Evolutionary conservation across 2,329 filamentous ascomycete species (phyloP).

Genomic region (Aspergillus clavatus): DNA sequence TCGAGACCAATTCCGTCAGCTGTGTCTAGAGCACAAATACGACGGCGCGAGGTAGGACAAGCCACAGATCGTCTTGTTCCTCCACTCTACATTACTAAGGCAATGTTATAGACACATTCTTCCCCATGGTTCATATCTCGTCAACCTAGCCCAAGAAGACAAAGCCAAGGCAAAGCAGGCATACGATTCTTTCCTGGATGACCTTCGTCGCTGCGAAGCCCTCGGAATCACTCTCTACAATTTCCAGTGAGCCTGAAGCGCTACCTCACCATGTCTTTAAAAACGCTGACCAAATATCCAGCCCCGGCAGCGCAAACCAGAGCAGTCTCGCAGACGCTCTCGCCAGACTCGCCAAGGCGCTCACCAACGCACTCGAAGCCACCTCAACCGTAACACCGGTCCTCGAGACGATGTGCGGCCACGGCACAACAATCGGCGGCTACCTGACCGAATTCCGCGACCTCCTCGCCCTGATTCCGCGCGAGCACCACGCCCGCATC

Average conservation of each 20-base stretch:
- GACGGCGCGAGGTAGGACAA: conserved; percentile 53
- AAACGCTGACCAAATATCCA: conserved; percentile 18
- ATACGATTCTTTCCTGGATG: conserved; percentile 80
- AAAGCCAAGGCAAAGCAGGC: conserved; percentile 75
- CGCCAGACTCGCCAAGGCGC: conserved; percentile 69
- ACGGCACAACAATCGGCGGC: conserved; percentile 80
- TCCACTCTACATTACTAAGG: conserved; percentile 3
- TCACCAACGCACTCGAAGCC: conserved; percentile 76
- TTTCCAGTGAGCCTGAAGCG: conserved; percentile 59
- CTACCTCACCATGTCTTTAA: background rate
- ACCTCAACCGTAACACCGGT: conserved; percentile 74
- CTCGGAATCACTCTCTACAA: conserved; percentile 93
- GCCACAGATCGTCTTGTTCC: background rate
- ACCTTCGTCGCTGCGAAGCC: conserved; percentile 75
- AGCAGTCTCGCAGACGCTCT: conserved; percentile 65
- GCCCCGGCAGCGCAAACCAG: conserved; percentile 73
- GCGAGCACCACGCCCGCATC: conserved; percentile 74
- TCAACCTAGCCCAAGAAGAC: conserved; percentile 88
- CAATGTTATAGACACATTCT: conserved; percentile 59
- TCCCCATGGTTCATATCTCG: conserved; percentile 92
- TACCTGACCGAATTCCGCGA: conserved; percentile 81
- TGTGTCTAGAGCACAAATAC: conserved; percentile 66
- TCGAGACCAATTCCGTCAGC: conserved; percentile 62
- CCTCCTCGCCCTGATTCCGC: conserved; percentile 67
- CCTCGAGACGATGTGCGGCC: conserved; percentile 92